Conservation (phyloP, 2,329 filamentous ascomycete genomes). For the Magnaporthiopsis rhizophila region DNA sequence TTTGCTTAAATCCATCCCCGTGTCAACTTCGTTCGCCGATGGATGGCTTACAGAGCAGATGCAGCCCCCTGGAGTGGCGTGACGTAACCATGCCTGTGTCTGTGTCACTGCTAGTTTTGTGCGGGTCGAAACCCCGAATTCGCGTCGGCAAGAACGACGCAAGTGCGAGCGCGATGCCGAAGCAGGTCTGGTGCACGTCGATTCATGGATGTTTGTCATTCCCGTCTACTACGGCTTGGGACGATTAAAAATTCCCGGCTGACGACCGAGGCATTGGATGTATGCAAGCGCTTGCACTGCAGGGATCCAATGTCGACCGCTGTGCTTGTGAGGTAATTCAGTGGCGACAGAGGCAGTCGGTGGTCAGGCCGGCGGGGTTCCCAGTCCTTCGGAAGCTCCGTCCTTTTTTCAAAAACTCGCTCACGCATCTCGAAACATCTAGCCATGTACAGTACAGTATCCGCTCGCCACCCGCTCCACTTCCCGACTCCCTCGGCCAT, state of each 20-base stretch:
- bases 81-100: background rate
- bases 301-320: background rate
- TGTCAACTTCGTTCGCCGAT: background rate
- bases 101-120: no score
- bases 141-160: no score
- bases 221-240: no score
- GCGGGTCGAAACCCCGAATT: background rate
- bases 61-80: background rate
- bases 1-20: background rate
- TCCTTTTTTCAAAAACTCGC: no score
- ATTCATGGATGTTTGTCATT: no score
- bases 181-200: no score
- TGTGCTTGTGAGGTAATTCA: background rate
- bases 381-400: background rate
- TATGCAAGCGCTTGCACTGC: no score
- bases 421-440: background rate
- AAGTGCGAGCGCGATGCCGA: no score
- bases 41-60: background rate
- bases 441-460: no score
- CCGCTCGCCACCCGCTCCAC: background rate
- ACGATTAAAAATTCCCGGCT: background rate
- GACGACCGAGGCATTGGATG: background rate
- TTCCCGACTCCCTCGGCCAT: background rate
- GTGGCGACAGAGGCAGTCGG: background rate
- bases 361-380: background rate